Evolutionary conservation across 768 basidiomycete species (phyloP), one percentile per base, ranked within the genome.

Genomic region (Cystobasidiopsis lactophilus): DNA sequence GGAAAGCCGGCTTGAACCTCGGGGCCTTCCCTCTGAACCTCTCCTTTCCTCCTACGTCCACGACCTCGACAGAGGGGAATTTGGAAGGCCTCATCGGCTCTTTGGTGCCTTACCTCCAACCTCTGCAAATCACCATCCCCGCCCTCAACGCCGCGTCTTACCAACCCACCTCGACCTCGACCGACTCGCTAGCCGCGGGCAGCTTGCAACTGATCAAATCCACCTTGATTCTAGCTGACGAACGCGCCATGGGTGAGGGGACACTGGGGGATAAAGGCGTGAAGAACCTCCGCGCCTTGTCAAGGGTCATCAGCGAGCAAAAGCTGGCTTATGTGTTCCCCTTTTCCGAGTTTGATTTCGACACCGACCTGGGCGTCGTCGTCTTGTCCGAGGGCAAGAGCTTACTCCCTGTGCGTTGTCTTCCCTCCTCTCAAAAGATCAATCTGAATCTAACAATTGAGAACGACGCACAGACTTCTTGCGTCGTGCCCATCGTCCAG

Each of bases 241-340:
- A 62, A 46, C 50, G 38, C 0, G 26, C 35, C 1, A 52, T 66
- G 21, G 59, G 57, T 5, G 62, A 64, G 45, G 65, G 65, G 9
- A 60, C 52, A 41, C 55, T 66, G 14, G 52, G 57, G 26, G 63
- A 65, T 31, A 50, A 21, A 56, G 65, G 65, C 11, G 57, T 66
- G 2, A 37, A 57, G 1, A 66, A 66, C 50, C n/a, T 66, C 4
- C 59, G 60, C 9, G 50, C 55, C 10, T 51, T 63, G n/a, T 48
- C 58, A 2, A 59, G 53, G 19, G 54, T 60, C 13, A 30, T 66
- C 26, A 41, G 55, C 11, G 56, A 62, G 39, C 62, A 63, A 37
- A 64, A 60, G 46, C 52, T 66, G 13, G 55, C 54, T 0, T 64
- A 63, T 47, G 55, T 55, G 43, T 66, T 64, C 54, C 63, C 64